These are phyloP conservation scores for Groenewaldozyma salmanticensis DNA, from an alignment of 805 yeast genomes.

Conservation along the genomic window DNA sequence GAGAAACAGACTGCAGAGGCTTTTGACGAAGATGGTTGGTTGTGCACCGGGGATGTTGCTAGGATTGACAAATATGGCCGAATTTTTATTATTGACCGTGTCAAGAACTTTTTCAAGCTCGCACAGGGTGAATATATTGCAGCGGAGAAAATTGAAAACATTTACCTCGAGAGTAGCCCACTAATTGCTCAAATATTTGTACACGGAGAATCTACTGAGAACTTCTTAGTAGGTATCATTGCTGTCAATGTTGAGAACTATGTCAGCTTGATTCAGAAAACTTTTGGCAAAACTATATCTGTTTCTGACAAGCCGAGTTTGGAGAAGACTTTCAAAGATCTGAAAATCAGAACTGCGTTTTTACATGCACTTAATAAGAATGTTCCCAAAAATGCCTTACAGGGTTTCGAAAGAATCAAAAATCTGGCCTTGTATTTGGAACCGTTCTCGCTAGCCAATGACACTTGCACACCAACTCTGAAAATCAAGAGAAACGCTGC, in stretches of 20 bases:
- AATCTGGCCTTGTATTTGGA: conserved; percentile 45
- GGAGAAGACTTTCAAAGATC: conserved; percentile 24
- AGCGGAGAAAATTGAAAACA: conserved; percentile 65
- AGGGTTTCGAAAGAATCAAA: conserved; percentile 56
- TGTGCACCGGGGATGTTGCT: conserved; percentile 59
- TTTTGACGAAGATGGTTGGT: conserved; percentile 53
- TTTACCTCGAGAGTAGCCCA: conserved; percentile 45
- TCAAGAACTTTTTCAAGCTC: conserved; percentile 66
- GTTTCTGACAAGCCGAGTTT: conserved; percentile 23
- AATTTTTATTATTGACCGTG: conserved; percentile 57
- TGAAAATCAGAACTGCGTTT: conserved; percentile 30
- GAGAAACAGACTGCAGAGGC: conserved; percentile 44
- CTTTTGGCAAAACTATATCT: conserved; percentile 24
- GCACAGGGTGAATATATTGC: conserved; percentile 64
- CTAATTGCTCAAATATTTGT: conserved; percentile 45
- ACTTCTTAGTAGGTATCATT: conserved; percentile 48
- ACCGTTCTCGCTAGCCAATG: conserved; percentile 53
- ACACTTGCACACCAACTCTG: conserved; percentile 58
- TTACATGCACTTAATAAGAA: conserved; percentile 32
- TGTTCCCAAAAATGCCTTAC: conserved; percentile 32
- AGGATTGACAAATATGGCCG: conserved; percentile 43
- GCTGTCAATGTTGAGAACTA: conserved; percentile 48
- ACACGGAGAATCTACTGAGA: conserved; percentile 54
- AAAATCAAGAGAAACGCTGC: conserved; percentile 46
- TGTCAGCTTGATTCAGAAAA: conserved; percentile 24